Base-by-base conservation (phyloP, 108 stramenopile genomes). In the Nitzschia sp. region DNA sequence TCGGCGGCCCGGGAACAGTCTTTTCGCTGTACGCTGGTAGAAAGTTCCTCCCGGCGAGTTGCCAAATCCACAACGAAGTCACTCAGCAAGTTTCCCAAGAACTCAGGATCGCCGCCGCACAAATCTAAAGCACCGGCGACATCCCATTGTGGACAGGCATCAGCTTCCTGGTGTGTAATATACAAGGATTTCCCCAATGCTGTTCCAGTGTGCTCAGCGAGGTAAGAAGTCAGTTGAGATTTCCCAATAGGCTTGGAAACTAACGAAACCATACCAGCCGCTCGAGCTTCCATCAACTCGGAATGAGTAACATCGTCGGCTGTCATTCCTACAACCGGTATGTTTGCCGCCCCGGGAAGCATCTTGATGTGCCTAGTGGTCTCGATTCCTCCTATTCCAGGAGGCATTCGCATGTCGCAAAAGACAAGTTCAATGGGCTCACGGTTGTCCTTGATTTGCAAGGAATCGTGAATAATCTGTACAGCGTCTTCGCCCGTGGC, bases 321-420 rank as follows among this genome's bases (percentile, higher is more conserved):
- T 23, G 60, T 62, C 60, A 62, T 62, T 24, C 60, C 60, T 6
- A 62, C 42, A 23, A 62, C 23, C 3, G 60, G 60, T 31, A 62
- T 11, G 42, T 17, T 19, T 3, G 26, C 6, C 15, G 60, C 23
- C 15, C 60, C 60, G 42, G 60, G 38, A 38, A 62, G 35, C 60
- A 26, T 26, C 36, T 62, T 62, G 36, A 62, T 62, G 8, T 17
- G 60, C 11, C 36, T 19, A 3, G 60, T 21, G 3, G 60, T 62
- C 21, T 62, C 60, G 35, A 62, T 38, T n/a, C 60, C 60, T 15
- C 28, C 30, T 3, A 62, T 62, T 3, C 60, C 60, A 5, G 60
- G 60, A 42, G 60, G 60, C 60, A 62, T 62, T 24, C 60, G 5
- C 35, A 62, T 62, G 24, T 62, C 60, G 23, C 60, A 62, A 15